phyloP scores from a whole-genome alignment of 306 rosid genomes.

The Amphicarpaea edgeworthii region DNA sequence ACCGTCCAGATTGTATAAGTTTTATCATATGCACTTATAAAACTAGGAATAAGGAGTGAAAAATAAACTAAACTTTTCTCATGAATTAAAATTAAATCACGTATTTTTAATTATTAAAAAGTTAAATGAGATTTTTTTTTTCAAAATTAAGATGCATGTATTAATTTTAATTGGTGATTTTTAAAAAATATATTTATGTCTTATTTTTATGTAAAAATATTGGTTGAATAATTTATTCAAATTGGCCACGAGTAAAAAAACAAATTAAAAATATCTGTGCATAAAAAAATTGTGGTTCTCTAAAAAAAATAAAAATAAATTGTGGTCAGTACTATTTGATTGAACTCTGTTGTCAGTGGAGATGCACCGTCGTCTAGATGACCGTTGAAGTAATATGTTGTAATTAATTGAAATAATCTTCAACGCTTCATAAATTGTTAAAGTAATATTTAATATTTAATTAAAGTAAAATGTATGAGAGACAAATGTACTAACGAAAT shows the following conservation, averaged over 20 bases:
- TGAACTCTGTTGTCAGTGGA: not conserved
- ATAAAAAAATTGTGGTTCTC: not conserved
- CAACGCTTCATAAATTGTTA: not conserved
- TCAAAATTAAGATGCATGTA: too few relatives aligned
- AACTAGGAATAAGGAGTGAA: too few relatives aligned
- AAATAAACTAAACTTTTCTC: too few relatives aligned
- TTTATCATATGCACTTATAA: too few relatives aligned
- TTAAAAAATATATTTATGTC: too few relatives aligned
- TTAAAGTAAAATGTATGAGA: not conserved
- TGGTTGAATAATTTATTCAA: too few relatives aligned
- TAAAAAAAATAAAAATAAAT: too few relatives aligned
- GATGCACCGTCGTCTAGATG: not conserved
- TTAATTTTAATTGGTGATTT: not conserved
- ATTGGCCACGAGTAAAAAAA: not conserved
- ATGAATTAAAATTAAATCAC: too few relatives aligned
- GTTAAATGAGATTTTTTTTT: not conserved
- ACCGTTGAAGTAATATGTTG: slow-evolving; percentile 1
- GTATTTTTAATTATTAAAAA: too few relatives aligned
- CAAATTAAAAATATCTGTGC: not conserved
- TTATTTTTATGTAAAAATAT: too few relatives aligned
- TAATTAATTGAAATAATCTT: not conserved
- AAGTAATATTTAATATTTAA: not conserved
- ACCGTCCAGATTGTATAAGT: not conserved
- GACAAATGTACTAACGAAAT: not conserved
- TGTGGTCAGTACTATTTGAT: not conserved